phyloP scores from a whole-genome alignment of 441 rosid species.

The Erodium moschatum region DNA sequence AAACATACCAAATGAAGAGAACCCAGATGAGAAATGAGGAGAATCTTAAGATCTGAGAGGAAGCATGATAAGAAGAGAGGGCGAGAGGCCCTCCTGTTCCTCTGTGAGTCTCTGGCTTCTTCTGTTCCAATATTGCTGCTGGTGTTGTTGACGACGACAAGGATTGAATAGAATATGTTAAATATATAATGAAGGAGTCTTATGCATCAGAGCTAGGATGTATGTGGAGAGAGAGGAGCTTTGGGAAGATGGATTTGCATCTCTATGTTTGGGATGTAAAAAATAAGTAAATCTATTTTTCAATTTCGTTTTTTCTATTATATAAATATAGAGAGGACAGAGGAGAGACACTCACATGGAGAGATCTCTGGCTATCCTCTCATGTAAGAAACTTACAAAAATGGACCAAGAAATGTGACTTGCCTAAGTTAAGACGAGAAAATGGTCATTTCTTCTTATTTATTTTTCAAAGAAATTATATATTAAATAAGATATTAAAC shows the following conservation, averaged over 20 bases:
- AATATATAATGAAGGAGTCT: constrained; percentile 3
- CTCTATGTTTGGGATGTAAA: constrained; percentile 1
- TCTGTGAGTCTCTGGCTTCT: constrained; percentile 21
- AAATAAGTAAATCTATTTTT: background rate
- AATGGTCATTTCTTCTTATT: no score
- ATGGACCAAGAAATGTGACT: background rate
- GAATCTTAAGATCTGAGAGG: constrained; percentile 46
- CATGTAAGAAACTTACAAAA: background rate
- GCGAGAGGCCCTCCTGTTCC: constrained; percentile 48
- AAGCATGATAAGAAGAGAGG: constrained; percentile 43
- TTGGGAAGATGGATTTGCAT: background rate
- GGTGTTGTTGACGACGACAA: background rate
- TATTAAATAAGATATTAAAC: no score
- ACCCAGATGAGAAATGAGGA: constrained; percentile 33
- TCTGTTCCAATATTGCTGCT: constrained; percentile 16
- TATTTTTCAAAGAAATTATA: no score
- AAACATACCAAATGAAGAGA: constrained; percentile 31
- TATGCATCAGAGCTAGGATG: background rate
- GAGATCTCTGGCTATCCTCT: constrained; percentile 5
- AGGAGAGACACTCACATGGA: background rate
- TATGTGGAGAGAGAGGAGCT: constrained; percentile 6
- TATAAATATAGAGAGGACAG: constrained; percentile 3
- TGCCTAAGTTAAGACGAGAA: background rate
- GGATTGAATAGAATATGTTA: background rate
- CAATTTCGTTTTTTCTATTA: background rate